Evolutionary conservation across 228 moss, liverwort and hornwort genomes (phyloP), one percentile per base, ranked within the genome.

Genomic region (Sphagnum fallax): DNA sequence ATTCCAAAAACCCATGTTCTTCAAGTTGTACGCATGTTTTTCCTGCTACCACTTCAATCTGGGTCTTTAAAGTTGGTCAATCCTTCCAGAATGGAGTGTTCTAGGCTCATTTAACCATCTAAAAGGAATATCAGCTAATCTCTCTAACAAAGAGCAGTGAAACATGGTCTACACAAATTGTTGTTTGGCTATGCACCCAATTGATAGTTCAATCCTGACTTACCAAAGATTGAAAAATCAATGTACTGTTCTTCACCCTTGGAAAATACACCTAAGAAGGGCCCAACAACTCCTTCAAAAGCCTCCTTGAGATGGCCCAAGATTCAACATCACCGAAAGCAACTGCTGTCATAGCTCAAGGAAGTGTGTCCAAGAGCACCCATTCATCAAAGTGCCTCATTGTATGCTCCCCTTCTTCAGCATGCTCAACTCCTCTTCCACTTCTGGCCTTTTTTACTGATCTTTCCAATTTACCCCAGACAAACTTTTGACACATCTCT

Each of bases 291-390:
- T 18, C 48, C 47, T 55, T 55, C 18, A 48, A 69, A 61, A 9
- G 11, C 69, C 8, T 69, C 69, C 60, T 69, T 48, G 48, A 57
- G 5, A 59, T 48, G 8, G 18, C 57, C 69, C 69, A 69, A 69
- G 57, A 57, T 50, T 69, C 69, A 10, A 69, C 60, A 69, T 69
- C 60, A 18, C 69, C 60, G 49, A 61, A 10, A 47, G 69, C 69
- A 48, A 69, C 57, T 55, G 69, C 69, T 59, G 69, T 61, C 8
- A 69, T 69, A 53, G 47, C 57, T 13, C 47, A 48, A 10, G 69
- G 5, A 8, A 60, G 69, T 47, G 8, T 9, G 12, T 60, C 69
- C 11, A 60, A 49, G 16, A 61, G 58, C 47, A 69, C 60, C 69
- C 69, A 61, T 48, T 69, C 69, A 49, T 59, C 60, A 12, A 49